These are phyloP conservation scores for Tillandsia fasciculata DNA, from an alignment of 176 grass and related monocot species.

Conservation along the genomic window DNA sequence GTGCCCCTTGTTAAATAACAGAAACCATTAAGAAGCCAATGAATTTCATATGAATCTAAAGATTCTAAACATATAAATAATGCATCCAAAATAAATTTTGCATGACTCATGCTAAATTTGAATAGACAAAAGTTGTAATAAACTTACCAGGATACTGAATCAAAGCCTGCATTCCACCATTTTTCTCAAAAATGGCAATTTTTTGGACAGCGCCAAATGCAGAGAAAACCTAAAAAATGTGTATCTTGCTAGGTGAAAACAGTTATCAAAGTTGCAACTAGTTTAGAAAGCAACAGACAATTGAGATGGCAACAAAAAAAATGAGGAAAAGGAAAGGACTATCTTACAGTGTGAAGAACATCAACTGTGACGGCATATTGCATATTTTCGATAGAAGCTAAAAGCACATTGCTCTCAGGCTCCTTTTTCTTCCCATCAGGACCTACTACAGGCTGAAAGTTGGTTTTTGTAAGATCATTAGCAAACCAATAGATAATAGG, in stretches of 20 bases:
- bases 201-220: constrained; percentile 86
- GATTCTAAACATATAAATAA: too few relatives aligned
- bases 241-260: neutral
- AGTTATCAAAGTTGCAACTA: too few relatives aligned
- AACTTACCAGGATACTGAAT: constrained; percentile 85
- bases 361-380: constrained; percentile 92
- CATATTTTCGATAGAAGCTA: constrained; percentile 92
- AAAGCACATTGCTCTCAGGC: constrained; percentile 77
- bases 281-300: too few relatives aligned
- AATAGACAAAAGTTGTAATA: neutral
- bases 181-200: constrained; percentile 98
- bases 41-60: too few relatives aligned
- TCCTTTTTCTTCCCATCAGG: constrained; percentile 78
- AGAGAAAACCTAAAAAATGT: constrained; percentile 76
- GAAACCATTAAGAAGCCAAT: too few relatives aligned
- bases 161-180: constrained; percentile 85
- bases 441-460: constrained; percentile 57
- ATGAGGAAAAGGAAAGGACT: neutral
- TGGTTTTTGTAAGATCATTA: constrained; percentile 9
- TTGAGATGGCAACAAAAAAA: neutral
- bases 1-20: too few relatives aligned
- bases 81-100: constrained; percentile 1
- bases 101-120: constrained; percentile 10
- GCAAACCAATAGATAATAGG: constrained; percentile 10
- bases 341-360: constrained; percentile 87